These are phyloP conservation scores for Dendrobium officinale DNA, from an alignment of 106 monocot species.

Conservation along the genomic window DNA sequence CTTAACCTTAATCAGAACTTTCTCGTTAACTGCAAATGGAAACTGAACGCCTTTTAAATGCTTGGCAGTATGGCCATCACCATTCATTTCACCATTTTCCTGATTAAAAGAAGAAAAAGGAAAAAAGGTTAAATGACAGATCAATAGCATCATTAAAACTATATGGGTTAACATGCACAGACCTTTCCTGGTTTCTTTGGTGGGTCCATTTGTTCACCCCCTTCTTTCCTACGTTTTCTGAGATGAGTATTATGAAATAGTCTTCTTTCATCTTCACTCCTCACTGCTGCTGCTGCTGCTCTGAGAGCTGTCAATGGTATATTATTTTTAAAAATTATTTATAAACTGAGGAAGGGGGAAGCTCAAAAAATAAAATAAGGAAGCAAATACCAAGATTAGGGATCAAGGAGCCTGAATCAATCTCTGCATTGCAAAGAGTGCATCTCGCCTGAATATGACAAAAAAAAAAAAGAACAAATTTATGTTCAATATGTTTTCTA, in stretches of 20 bases:
- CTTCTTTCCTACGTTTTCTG: slow-evolving; percentile 78
- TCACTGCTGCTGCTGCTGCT: slow-evolving; percentile 69
- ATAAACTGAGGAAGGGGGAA: not conserved
- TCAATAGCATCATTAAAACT: not conserved
- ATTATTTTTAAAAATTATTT: not conserved
- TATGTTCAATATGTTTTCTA: not conserved
- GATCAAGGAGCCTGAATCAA: slow-evolving; percentile 48
- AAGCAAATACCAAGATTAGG: slow-evolving; percentile 65
- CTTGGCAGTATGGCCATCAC: slow-evolving; percentile 42
- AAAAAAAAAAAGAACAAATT: slow-evolving; percentile 3
- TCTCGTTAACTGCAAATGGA: slow-evolving; percentile 74
- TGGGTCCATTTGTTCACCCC: slow-evolving; percentile 28
- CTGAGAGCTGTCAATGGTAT: slow-evolving; percentile 54
- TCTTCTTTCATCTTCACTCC: slow-evolving; percentile 64
- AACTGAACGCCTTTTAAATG: slow-evolving; percentile 67
- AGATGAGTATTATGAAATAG: slow-evolving; percentile 66
- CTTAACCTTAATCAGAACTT: slow-evolving; percentile 72
- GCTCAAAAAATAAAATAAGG: not conserved
- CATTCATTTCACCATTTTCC: slow-evolving; percentile 64
- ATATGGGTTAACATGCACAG: not conserved
- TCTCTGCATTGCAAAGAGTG: slow-evolving; percentile 58
- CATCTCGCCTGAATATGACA: slow-evolving; percentile 58
- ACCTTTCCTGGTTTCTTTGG: slow-evolving; percentile 37
- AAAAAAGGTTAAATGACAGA: not conserved
- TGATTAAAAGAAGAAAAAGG: slow-evolving; percentile 16